These are phyloP conservation scores for Mrakia gelida DNA, from an alignment of 768 basidiomycete species.

Conservation along the genomic window DNA sequence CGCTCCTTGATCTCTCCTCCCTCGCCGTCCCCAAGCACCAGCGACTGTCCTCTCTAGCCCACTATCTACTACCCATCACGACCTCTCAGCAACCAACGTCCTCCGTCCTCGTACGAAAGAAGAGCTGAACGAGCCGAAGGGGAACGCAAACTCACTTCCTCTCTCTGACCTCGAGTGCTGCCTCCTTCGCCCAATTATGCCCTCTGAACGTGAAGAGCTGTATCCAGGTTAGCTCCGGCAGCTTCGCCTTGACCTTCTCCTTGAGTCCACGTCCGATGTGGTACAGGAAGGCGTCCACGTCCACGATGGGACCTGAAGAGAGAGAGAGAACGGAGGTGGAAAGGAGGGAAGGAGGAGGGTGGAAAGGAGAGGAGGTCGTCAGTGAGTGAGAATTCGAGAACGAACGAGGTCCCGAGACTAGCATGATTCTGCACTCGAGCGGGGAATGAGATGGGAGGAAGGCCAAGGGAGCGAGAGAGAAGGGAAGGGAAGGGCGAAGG, in stretches of 20 bases:
- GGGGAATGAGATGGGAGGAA: background rate
- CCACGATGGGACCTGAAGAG: conserved; percentile 14
- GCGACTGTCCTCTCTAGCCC: too few species aligned
- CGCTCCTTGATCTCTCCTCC: too few species aligned
- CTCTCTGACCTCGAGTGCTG: conserved; percentile 63
- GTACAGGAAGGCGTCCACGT: conserved; percentile 60
- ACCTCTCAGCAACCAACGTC: background rate
- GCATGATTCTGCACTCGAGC: too few species aligned
- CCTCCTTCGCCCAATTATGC: conserved; percentile 54
- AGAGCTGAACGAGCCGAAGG: background rate
- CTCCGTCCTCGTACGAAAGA: background rate
- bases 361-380: background rate
- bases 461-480: background rate
- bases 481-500: too few species aligned
- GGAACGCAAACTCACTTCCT: conserved; percentile 54
- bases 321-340: background rate
- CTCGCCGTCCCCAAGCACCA: too few species aligned
- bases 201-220: conserved; percentile 64
- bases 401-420: background rate
- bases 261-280: conserved; percentile 67
- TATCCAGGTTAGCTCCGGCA: conserved; percentile 53
- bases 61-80: too few species aligned
- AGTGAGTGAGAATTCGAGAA: background rate
- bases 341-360: background rate
- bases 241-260: conserved; percentile 60